These are phyloP conservation scores for Termitomyces sp. DNA, from an alignment of 768 basidiomycete genomes.

Conservation along the genomic window DNA sequence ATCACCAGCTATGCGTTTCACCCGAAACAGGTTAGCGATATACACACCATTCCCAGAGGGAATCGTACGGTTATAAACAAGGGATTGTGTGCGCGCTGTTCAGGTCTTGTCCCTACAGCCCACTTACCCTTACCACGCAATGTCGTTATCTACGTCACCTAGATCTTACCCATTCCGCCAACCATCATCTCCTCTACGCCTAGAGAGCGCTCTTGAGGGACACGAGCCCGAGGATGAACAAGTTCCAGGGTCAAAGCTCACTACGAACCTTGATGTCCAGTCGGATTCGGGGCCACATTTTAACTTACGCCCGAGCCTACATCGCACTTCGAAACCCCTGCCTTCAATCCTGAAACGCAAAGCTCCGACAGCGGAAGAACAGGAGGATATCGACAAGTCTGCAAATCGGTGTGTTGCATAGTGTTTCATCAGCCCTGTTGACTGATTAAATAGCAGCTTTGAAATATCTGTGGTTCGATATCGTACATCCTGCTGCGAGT, in stretches of 20 bases:
- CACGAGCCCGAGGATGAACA: neutral
- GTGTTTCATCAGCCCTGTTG: neutral
- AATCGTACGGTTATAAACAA: too few relatives aligned
- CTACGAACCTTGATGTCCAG: neutral
- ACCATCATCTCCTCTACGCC: neutral
- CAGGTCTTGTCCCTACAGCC: neutral
- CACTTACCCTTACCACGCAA: neutral
- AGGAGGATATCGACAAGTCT: neutral
- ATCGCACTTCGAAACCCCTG: slow-evolving; percentile 3
- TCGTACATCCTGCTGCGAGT: slow-evolving; percentile 9
- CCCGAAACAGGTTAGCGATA: too few relatives aligned
- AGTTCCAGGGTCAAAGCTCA: neutral
- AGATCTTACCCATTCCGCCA: neutral
- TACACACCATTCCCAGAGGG: too few relatives aligned
- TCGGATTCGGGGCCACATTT: neutral
- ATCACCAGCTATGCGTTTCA: too few relatives aligned
- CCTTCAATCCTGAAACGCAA: slow-evolving; percentile 7
- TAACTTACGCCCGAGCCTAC: neutral
- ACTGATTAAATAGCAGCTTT: slow-evolving; percentile 1
- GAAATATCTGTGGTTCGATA: slow-evolving; percentile 14
- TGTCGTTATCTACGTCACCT: neutral
- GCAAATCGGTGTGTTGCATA: neutral
- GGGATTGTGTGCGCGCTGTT: too few relatives aligned
- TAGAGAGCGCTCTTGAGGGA: neutral
- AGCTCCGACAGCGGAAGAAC: neutral